Percentiles rank a stretch among this genome's conserved stretches.
Conservation (phyloP, 2,329 filamentous ascomycete species). For the Scedosporium minutisporum region DNA sequence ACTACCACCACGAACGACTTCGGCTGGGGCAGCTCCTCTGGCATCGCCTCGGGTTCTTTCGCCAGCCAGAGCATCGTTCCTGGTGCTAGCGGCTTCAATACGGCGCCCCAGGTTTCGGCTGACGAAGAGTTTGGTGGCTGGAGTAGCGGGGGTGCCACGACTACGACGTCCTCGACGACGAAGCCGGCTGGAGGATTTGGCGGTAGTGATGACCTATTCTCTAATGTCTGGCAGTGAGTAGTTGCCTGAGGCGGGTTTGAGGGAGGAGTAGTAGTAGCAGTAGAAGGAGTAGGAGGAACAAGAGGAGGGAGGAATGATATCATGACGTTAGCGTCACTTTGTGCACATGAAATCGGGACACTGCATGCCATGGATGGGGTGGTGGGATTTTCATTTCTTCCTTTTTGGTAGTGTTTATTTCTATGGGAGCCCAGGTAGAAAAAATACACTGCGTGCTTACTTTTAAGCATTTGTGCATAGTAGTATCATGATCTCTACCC, state of each 20-base stretch:
- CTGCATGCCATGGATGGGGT: neutral
- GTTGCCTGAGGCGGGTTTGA: neutral
- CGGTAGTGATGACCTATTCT: constrained; percentile 79
- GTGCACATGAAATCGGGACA: neutral
- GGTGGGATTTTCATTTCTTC: neutral
- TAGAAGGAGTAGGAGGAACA: neutral
- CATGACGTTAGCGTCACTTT: neutral
- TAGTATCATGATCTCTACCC: neutral
- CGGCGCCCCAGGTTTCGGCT: constrained; percentile 60
- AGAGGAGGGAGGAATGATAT: neutral
- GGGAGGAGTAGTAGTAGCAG: neutral
- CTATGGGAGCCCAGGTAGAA: neutral
- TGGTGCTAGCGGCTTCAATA: constrained; percentile 39
- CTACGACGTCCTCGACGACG: constrained; percentile 28
- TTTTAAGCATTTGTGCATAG: neutral
- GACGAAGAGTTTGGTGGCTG: constrained; percentile 97
- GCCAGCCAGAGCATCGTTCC: constrained; percentile 52
- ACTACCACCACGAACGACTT: constrained; percentile 47
- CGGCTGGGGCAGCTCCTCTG: constrained; percentile 40
- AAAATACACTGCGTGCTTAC: neutral
- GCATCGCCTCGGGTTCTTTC: constrained; percentile 31
- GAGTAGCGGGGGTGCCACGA: constrained; percentile 58
- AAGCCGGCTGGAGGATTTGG: constrained; percentile 53
- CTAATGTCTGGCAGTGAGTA: constrained; percentile 80
- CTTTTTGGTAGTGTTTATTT: neutral